Evolutionary conservation across 2,329 filamentous ascomycete species (phyloP).

Genomic region (Leptographium procerum): DNA sequence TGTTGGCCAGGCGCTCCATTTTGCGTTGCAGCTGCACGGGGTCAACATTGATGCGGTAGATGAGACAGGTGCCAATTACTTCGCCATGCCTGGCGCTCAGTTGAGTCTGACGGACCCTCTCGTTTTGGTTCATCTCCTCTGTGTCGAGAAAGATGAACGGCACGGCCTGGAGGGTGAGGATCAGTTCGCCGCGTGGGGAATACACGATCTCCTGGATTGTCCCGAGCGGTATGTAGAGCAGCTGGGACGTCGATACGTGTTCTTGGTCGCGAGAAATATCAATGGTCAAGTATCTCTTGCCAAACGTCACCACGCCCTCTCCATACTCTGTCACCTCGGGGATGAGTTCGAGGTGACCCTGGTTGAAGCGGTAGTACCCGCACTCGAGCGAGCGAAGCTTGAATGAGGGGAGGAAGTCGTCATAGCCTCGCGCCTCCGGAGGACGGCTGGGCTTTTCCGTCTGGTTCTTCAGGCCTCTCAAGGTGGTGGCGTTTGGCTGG

Average conservation of each 20-base stretch:
- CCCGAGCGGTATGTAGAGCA: conserved; percentile 37
- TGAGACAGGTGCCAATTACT: conserved; percentile 29
- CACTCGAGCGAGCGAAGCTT: conserved; percentile 5
- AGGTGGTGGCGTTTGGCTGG: conserved; percentile 8
- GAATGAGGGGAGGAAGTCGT: conserved; percentile 1
- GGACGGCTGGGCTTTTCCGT: conserved; percentile 10
- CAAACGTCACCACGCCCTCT: conserved; percentile 28
- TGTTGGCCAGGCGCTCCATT: conserved; percentile 17
- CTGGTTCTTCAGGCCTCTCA: conserved; percentile 12
- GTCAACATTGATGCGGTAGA: conserved; percentile 28
- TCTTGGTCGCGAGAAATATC: conserved; percentile 13
- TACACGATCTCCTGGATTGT: conserved; percentile 35
- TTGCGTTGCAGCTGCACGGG: conserved; percentile 18
- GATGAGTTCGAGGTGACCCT: conserved; percentile 27
- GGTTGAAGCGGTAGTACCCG: conserved; percentile 30
- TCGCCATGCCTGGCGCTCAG: conserved; percentile 20
- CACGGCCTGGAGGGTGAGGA: conserved; percentile 35
- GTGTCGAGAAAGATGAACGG: conserved; percentile 30
- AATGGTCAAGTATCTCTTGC: conserved; percentile 29
- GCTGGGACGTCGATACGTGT: conserved; percentile 9
- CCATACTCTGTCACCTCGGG: conserved; percentile 27
- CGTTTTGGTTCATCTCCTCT: background rate
- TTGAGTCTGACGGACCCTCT: conserved; percentile 9
- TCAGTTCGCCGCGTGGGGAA: conserved; percentile 26
- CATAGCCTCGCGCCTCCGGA: background rate